Evolutionary conservation across 2,329 filamentous ascomycete species (phyloP), one percentile per base, ranked within the genome.

Genomic region (Fusarium xyrophilum): DNA sequence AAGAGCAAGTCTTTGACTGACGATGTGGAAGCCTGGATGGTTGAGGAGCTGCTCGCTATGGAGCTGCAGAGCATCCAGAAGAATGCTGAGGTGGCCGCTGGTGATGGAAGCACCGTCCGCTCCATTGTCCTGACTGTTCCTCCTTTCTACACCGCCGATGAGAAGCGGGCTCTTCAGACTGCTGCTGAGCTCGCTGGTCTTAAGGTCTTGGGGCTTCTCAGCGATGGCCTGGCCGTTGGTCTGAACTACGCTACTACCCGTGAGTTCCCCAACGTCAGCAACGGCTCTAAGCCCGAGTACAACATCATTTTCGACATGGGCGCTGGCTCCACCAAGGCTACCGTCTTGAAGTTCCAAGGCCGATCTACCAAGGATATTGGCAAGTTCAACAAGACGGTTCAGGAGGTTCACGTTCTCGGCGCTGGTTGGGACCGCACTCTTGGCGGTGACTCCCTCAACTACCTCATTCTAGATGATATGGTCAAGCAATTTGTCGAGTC

Each of bases 301-400:
- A 93, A 99, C 81, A 82, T 99, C 78, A 88, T 99, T 32, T 99
- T 96, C 76, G 96, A 99, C 77, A 98, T 99, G 94, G 96, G 96
- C 71, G 94, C 96, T 71, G 96, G 96, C 7, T 97, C 93, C 46
- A 92, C 95, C 33, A 97, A 93, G 73, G 95, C 95, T 7, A 96
- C 93, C 10, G 83, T 99, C 54, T 81, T 99, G 77, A 91, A 90
- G 74, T 97, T 99, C 81, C 94, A 97, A 79, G 91, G 92, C 76
- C 90, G 91, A 72, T 89, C 86, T 3, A 90, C 98, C 67, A 99
- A 98, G 84, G 95, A 97, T 73, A 82, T 95, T 57, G 94, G 93
- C 70, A 93, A 92, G 78, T 95, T 88, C 83, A 98, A 97, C 85
- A 98, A 98, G 87, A 97, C 93, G 3, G 82, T 99, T 33, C 96